Percentiles rank a stretch among this genome's conserved stretches.
phyloP scores from a whole-genome alignment of 2,329 filamentous ascomycete species.

The Fusarium verrucosum region DNA sequence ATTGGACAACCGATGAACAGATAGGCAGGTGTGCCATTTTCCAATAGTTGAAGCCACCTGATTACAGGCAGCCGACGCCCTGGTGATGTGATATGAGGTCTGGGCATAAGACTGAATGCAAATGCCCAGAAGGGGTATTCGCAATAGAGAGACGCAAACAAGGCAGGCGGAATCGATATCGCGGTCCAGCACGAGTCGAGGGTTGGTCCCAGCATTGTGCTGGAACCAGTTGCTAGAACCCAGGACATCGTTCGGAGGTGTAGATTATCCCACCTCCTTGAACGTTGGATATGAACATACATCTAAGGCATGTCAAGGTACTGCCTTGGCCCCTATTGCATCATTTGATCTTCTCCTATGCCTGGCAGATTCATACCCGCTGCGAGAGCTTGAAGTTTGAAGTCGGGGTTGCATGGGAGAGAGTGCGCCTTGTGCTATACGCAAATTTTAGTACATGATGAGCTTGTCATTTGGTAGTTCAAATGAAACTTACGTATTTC shows the following conservation, averaged over 20 bases:
- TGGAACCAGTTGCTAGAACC: conserved; percentile 1
- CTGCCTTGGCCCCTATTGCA: conserved; percentile 44
- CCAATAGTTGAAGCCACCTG: conserved; percentile 10
- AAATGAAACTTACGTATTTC: conserved; percentile 76
- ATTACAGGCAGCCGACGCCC: conserved; percentile 30
- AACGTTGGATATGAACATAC: neutral
- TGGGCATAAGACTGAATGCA: conserved; percentile 1
- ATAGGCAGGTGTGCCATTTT: conserved; percentile 25
- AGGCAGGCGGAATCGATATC: conserved; percentile 19
- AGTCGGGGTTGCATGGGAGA: conserved; percentile 88
- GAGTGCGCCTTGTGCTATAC: conserved; percentile 79
- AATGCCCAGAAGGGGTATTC: conserved; percentile 30
- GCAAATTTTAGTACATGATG: conserved; percentile 45
- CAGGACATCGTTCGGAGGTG: neutral
- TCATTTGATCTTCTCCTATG: conserved; percentile 58
- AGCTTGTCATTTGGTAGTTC: neutral
- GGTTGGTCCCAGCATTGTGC: conserved; percentile 3
- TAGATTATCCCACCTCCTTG: neutral
- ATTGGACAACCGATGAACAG: conserved; percentile 5
- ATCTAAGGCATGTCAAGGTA: neutral
- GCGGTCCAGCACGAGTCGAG: conserved; percentile 30
- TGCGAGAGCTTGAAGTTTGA: conserved; percentile 58
- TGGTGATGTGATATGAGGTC: conserved; percentile 32
- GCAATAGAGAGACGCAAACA: conserved; percentile 26
- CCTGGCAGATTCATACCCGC: conserved; percentile 56